Base-by-base conservation (phyloP, 768 basidiomycete species). In the Clathrus columnatus region DNA sequence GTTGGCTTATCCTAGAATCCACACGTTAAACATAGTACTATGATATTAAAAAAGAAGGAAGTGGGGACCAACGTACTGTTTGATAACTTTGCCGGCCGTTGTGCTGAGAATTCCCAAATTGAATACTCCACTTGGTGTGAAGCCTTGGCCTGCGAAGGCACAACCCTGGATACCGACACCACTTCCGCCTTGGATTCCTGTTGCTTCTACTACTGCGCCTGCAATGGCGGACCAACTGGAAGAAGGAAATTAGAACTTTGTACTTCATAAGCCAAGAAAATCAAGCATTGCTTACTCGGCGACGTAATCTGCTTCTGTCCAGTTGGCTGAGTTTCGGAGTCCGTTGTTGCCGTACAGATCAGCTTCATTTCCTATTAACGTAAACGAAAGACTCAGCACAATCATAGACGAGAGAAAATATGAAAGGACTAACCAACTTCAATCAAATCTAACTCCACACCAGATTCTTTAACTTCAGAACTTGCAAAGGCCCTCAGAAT, bases 121-220 rank as follows among this genome's bases (percentile, higher is more conserved):
- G 57, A 85, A 80, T 20, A 80, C 73, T 51, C 77, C 74, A 67
- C 82, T 78, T 0, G 84, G 83, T 30, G 83, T 83, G 64, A 84
- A 85, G 7, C 61, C 63, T 32, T 60, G 60, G 18, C 49, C 58
- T n/a, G 77, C 77, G 61, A 83, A 81, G 0, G 78, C 70, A 11
- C 60, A 73, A 20, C 72, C 80, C 61, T 75, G 74, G 32, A 83
- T 70, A 49, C 73, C 74, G 0, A 75, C 72, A 32, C 65, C 61
- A 5, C 77, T 75, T 14, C 61, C 62, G 1, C 67, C 30, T 8
- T 69, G 62, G 20, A 82, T 65, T 2, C 70, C 64, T 29, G 69
- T 70, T 2, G 73, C 72, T 23, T 62, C 60, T 1, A 75, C 72
- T 18, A 83, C 70, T 30, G 78, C 79, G 1, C 68, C 66, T 0